These are phyloP conservation scores for Aureobasidium pullulans DNA, from an alignment of 2,329 filamentous ascomycete species.

Conservation along the genomic window DNA sequence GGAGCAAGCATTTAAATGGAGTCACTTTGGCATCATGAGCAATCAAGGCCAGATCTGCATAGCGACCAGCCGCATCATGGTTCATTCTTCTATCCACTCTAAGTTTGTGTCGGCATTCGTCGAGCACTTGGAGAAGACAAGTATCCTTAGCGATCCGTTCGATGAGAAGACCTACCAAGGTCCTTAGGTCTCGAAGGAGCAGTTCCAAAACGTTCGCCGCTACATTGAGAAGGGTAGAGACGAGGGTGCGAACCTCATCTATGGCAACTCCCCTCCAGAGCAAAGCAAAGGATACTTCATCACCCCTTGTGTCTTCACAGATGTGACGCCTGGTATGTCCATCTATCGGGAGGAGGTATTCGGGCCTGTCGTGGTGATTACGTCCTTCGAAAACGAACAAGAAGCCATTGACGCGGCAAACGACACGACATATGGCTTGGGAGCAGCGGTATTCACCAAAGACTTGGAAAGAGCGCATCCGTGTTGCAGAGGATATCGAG, in stretches of 20 bases:
- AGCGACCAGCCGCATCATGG: conserved; percentile 46
- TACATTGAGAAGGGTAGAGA: conserved; percentile 11
- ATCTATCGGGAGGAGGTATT: conserved; percentile 36
- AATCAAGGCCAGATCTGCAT: conserved; percentile 52
- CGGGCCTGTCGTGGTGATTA: conserved; percentile 36
- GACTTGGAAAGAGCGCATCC: conserved; percentile 35
- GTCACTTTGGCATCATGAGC: conserved; percentile 48
- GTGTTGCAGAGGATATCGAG: conserved; percentile 36
- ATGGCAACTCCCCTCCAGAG: conserved; percentile 13
- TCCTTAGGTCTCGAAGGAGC: conserved; percentile 46
- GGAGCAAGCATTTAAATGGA: conserved; percentile 55
- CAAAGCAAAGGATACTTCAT: conserved; percentile 19
- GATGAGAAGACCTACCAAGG: conserved; percentile 59
- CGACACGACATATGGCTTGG: conserved; percentile 36
- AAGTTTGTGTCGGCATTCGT: conserved; percentile 56
- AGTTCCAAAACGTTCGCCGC: conserved; percentile 4
- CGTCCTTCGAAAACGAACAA: conserved; percentile 32
- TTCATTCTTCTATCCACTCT: conserved; percentile 48
- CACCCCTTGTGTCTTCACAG: conserved; percentile 18
- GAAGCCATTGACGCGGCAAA: conserved; percentile 34
- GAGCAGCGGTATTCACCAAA: conserved; percentile 35
- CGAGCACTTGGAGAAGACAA: conserved; percentile 48
- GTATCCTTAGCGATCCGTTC: conserved; percentile 61
- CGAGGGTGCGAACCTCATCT: conserved; percentile 16
- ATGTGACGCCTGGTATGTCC: conserved; percentile 18